A percentile compares a stretch with the other conserved stretches of the same genome.
Evolutionary conservation across 768 basidiomycete species (phyloP).

Genomic region (Amanita polypyramis): DNA sequence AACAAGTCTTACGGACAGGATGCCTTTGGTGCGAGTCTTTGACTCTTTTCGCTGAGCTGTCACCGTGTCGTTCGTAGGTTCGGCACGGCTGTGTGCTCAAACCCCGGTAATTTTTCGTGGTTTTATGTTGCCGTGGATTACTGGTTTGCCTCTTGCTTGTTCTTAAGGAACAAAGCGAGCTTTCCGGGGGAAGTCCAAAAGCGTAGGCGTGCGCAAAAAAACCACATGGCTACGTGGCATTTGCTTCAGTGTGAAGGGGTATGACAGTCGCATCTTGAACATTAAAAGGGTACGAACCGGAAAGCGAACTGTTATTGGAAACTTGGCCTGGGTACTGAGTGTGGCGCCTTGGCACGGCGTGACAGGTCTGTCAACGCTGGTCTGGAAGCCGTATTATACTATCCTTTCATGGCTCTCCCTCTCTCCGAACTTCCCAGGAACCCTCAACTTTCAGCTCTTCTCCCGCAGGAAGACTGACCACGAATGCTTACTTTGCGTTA

Average conservation of each 20-base stretch:
- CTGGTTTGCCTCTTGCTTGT: conserved; percentile 15
- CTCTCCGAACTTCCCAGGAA: conserved; percentile 12
- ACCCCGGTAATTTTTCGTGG: conserved; percentile 43
- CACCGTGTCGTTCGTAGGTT: conserved; percentile 7
- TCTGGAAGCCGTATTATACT: conserved; percentile 3
- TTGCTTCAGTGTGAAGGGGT: conserved; percentile 9
- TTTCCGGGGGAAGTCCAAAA: conserved; percentile 30
- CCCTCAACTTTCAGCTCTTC: conserved; percentile 33
- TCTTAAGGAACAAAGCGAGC: conserved; percentile 11
- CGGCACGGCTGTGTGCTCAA: conserved; percentile 20
- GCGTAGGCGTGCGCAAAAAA: conserved; percentile 41
- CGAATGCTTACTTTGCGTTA: conserved; percentile 22
- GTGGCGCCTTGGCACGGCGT: conserved; percentile 20
- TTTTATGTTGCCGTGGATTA: conserved; percentile 44
- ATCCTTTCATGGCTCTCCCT: conserved; percentile 12
- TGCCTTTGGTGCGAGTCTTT: conserved; percentile 28
- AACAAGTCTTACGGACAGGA: conserved; percentile 30
- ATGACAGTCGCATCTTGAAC: conserved; percentile 6
- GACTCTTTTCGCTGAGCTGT: conserved; percentile 28
- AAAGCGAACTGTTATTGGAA: conserved; percentile 14
- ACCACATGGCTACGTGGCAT: conserved; percentile 38
- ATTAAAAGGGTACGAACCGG: conserved; percentile 20
- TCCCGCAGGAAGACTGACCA: conserved; percentile 28
- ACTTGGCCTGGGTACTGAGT: conserved; percentile 6
- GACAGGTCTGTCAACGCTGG: conserved; percentile 3